Evolutionary conservation across 345 rosid genomes (phyloP).

Genomic region (Tarenaya hassleriana): DNA sequence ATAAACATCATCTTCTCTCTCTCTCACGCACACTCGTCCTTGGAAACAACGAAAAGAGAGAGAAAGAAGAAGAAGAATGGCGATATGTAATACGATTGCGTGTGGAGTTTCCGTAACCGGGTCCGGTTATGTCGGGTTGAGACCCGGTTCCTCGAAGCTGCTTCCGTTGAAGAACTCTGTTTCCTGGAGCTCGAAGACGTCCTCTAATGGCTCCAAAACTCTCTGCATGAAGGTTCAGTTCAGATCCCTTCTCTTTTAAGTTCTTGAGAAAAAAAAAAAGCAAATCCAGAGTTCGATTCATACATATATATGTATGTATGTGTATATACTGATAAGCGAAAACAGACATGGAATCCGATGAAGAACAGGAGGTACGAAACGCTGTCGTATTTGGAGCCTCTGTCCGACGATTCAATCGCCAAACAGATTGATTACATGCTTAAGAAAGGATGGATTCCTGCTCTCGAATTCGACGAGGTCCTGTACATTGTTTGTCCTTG

Average conservation of each 20-base stretch:
- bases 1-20: background rate
- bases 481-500: no score
- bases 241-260: background rate
- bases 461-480: slow-evolving; percentile 72
- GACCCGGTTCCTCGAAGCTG: slow-evolving; percentile 25
- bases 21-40: background rate
- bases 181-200: slow-evolving; percentile 41
- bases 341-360: slow-evolving; percentile 65
- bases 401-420: slow-evolving; percentile 38
- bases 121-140: slow-evolving; percentile 32
- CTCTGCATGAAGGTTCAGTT: slow-evolving; percentile 54
- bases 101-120: slow-evolving; percentile 29
- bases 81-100: slow-evolving; percentile 34
- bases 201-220: slow-evolving; percentile 46
- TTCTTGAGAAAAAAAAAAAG: background rate
- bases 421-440: slow-evolving; percentile 61
- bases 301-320: background rate
- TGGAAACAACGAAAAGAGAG: background rate
- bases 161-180: slow-evolving; percentile 30
- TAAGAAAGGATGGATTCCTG: slow-evolving; percentile 62
- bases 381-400: slow-evolving; percentile 48
- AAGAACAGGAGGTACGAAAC: slow-evolving; percentile 51
- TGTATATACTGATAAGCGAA: no score
- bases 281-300: background rate
- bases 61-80: slow-evolving; percentile 27